These are phyloP conservation scores for Phaffia australis DNA, from an alignment of 768 basidiomycete species.

Conservation along the genomic window DNA sequence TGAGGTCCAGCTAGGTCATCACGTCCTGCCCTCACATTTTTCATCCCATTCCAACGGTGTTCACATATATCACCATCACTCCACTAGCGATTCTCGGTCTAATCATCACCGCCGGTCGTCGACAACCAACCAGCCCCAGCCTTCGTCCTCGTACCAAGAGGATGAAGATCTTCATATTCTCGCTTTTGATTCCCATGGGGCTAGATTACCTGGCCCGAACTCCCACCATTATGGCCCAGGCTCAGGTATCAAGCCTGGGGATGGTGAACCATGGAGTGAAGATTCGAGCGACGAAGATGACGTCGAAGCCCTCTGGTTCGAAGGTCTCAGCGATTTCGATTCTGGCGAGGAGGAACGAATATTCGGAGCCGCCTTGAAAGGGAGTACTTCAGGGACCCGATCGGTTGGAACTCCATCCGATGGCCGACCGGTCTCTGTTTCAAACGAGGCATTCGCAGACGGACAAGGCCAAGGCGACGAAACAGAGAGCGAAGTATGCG, in stretches of 20 bases:
- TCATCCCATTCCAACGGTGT: background rate
- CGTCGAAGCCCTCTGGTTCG: constrained; percentile 24
- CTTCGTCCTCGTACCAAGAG: background rate
- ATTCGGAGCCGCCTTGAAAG: background rate
- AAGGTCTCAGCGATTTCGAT: constrained; percentile 11
- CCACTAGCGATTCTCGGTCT: background rate
- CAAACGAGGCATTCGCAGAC: background rate
- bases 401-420: background rate
- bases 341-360: no score
- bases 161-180: constrained; percentile 4
- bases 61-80: background rate
- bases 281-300: constrained; percentile 26
- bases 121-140: background rate
- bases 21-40: background rate
- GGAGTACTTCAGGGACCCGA: constrained; percentile 13
- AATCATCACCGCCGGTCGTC: background rate
- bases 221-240: background rate
- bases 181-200: constrained; percentile 19
- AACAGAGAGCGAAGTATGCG: constrained; percentile 3
- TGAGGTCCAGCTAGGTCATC: background rate
- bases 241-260: background rate
- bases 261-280: constrained; percentile 12
- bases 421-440: background rate
- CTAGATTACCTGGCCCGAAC: background rate
- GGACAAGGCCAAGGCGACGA: background rate